Conservation (phyloP, 306 rosid species). For the Acacia melanoxylon region DNA sequence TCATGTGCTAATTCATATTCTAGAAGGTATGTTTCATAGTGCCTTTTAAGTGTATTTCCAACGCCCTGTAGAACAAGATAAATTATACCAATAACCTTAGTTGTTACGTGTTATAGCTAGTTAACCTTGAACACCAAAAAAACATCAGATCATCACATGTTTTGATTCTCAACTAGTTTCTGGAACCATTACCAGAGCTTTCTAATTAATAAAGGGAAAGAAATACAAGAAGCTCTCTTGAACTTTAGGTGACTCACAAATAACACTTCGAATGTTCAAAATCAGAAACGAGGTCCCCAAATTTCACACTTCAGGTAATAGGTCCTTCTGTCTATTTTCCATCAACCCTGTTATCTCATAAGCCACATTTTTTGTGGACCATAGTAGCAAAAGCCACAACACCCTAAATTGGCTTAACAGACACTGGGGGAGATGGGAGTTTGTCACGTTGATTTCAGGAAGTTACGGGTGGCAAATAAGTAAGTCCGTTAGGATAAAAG, state of each 20-base stretch:
- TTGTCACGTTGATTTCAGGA: neutral
- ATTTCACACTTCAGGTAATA: neutral
- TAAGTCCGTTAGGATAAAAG: neutral
- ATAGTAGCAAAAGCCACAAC: neutral
- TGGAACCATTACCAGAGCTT: conserved; percentile 4
- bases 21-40: conserved; percentile 94
- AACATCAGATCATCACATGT: neutral
- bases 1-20: conserved; percentile 98
- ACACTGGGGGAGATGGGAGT: neutral
- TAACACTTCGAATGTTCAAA: neutral
- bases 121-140: neutral
- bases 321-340: neutral
- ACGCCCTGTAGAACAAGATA: conserved; percentile 72
- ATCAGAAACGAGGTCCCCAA: neutral
- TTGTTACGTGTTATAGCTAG: neutral
- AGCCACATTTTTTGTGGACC: neutral
- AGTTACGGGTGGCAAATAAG: neutral
- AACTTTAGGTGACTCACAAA: neutral
- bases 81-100: conserved; percentile 25
- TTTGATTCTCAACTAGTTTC: neutral
- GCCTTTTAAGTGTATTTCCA: conserved; percentile 98
- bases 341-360: neutral
- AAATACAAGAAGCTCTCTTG: neutral
- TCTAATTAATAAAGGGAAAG: neutral
- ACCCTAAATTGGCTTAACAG: neutral